Evolutionary conservation across 2,329 filamentous ascomycete genomes (phyloP), one percentile per base, ranked within the genome.

Genomic region (Fusarium tanahbumbuense): DNA sequence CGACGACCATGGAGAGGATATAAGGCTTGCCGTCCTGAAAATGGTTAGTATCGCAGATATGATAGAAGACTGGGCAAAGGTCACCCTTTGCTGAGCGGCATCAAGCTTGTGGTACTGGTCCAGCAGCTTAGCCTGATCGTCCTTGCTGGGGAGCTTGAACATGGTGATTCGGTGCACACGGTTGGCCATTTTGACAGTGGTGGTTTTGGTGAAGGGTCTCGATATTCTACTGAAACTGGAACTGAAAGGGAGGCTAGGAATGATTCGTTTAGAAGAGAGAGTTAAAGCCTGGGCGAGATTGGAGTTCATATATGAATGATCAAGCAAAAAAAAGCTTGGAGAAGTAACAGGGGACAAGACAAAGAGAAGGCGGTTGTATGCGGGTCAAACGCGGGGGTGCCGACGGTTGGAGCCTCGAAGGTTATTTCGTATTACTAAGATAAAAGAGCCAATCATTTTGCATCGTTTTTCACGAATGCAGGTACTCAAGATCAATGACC

Each of bases 21-120:
- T 93, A 93, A 2, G 89, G 89, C 76, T 91, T 89, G 67, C 89
- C 91, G 73, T 92, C 86, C 91, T 93, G 57, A 22, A 30, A n/a
- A 20, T 32, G 30, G 37, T 49, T 44, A 56, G 42, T n/a, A 15
- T 18, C n/a, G n/a, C 16, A n/a, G 20, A 7, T 22, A 5, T n/a
- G 16, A 37, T 22, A 50, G 32, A 18, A 15, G 18, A 12, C 16
- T 27, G 18, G 9, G 25, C n/a, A 44, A 32, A 16, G 20, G 32
- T 58, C 72, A 87, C 81, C 81, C 82, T 83, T 73, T 81, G 67
- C 75, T 84, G 80, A 34, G 79, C 70, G 63, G 77, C 73, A 10
- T 76, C 76, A 47, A 87, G 74, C 25, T 73, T 75, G 60, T 81
- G 76, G 77, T 86, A 87, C 56, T 80, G 79, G 52, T 83, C 80